Evolutionary conservation across 495 filamentous ascomycete species (phyloP).

Genomic region (Hyaloscypha variabilis): DNA sequence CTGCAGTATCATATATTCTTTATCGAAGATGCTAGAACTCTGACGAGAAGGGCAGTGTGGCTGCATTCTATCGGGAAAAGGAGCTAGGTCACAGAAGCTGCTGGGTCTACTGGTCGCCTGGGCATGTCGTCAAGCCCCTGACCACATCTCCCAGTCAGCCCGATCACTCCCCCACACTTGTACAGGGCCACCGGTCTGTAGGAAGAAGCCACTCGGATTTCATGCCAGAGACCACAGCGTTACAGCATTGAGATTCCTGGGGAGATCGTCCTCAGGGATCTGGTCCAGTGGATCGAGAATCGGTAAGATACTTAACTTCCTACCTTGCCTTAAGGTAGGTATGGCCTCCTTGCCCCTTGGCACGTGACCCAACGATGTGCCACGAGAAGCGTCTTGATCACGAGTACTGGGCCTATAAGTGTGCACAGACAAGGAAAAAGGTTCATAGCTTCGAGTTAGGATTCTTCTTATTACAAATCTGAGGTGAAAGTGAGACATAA

Average conservation of each 20-base stretch:
- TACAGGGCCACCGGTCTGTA: neutral
- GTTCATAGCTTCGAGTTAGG: too few relatives aligned
- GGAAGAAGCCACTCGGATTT: slow-evolving; percentile 6
- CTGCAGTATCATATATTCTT: slow-evolving; percentile 1
- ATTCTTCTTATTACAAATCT: too few relatives aligned
- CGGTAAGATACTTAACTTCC: too few relatives aligned
- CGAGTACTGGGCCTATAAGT: too few relatives aligned
- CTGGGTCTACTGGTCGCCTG: neutral
- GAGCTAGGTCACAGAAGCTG: neutral
- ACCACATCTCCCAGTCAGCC: neutral
- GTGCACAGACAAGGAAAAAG: too few relatives aligned
- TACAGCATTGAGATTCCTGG: slow-evolving; percentile 1
- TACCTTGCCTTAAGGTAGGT: too few relatives aligned
- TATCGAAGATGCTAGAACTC: neutral
- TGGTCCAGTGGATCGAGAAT: slow-evolving; percentile 3
- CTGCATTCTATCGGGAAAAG: neutral
- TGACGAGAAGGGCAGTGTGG: neutral
- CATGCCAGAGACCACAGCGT: neutral
- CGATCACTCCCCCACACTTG: slow-evolving; percentile 3
- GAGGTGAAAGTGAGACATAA: too few relatives aligned
- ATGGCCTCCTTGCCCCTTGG: neutral
- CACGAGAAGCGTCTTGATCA: too few relatives aligned
- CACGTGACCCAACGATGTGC: neutral
- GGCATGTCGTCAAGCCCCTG: neutral
- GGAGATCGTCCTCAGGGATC: slow-evolving; percentile 13